Base-by-base conservation (phyloP, 805 yeast genomes). In the Candida lessepsii region DNA sequence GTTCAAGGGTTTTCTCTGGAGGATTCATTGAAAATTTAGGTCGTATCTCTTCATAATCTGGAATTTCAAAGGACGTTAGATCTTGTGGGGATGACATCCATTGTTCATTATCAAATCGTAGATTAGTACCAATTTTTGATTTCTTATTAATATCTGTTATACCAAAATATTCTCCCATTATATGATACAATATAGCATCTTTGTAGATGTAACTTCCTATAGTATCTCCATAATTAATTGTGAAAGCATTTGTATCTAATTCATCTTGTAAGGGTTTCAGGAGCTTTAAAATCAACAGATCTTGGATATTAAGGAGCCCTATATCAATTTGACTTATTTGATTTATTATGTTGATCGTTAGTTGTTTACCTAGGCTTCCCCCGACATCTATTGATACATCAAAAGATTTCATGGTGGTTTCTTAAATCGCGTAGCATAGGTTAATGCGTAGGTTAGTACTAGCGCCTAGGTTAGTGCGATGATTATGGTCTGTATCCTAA, bases 11-110 rank as follows among this genome's bases (percentile, higher is more conserved):
- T 2, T n/a, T 18, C 8, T 3, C 18, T 1, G 56, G 56, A 3
- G 52, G 50, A 20, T 37, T 46, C 54, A 52, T 50, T 1, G 54
- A 44, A 32, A 52, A 52, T 3, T 31, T 23, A 2, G 18, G 4
- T n/a, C 13, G 18, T 9, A 29, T 3, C n/a, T 33, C 36, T 19
- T 42, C 35, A 30, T 28, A 35, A 16, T 34, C 29, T 7, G 26
- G 24, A 15, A 27, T 27, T 26, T 35, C 28, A 21, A 16, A 25
- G 27, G 13, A 18, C 3, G 24, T 28, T 36, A 20, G 7, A 16
- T 32, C 35, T 29, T 6, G n/a, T 14, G 35, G 35, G 11, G 13
- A 19, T 3, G 7, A 9, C 27, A 20, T 15, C 30, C 33, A 28
- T 18, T 24, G 21, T 11, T 26, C 9, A 20, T 29, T 21, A 23